Evolutionary conservation across 352 stramenopile genomes (phyloP).

Genomic region (Phytophthora cactorum): DNA sequence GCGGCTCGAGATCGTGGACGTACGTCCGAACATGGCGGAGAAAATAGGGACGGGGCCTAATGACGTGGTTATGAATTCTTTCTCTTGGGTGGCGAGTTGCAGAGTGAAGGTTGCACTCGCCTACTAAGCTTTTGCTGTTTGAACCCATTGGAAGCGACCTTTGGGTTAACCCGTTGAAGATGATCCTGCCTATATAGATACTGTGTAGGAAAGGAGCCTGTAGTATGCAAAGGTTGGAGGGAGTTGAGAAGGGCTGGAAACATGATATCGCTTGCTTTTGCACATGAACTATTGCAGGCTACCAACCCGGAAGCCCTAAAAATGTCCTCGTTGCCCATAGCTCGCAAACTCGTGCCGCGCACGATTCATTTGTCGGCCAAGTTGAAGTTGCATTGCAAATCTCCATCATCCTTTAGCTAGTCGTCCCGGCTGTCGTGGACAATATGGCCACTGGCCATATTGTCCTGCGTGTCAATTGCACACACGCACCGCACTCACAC

Average conservation of each 20-base stretch:
- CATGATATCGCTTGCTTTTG: not conserved
- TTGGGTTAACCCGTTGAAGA: constrained; percentile 18
- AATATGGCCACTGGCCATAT: not conserved
- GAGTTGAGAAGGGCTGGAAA: not conserved
- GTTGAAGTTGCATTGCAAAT: constrained; percentile 28
- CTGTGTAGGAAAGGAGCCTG: not conserved
- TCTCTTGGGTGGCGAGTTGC: constrained; percentile 5
- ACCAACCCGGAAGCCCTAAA: too few relatives aligned
- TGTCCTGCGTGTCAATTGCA: not conserved
- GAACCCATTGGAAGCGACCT: constrained; percentile 20
- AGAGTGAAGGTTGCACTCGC: constrained; percentile 11
- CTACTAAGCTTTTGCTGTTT: constrained; percentile 10
- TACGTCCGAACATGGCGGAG: constrained; percentile 9
- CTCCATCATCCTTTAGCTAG: constrained; percentile 2
- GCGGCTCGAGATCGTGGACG: constrained; percentile 20
- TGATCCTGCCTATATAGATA: constrained; percentile 7
- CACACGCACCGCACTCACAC: not conserved
- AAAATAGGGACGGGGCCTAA: not conserved
- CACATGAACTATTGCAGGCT: not conserved
- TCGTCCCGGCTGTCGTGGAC: not conserved
- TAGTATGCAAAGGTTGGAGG: not conserved
- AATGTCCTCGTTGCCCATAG: too few relatives aligned
- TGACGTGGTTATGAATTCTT: constrained; percentile 1
- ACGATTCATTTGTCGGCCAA: constrained; percentile 6
- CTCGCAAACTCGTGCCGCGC: not conserved